Conservation (phyloP, 1,284 basidiomycete genomes). For the Ganoderma meredithae region DNA sequence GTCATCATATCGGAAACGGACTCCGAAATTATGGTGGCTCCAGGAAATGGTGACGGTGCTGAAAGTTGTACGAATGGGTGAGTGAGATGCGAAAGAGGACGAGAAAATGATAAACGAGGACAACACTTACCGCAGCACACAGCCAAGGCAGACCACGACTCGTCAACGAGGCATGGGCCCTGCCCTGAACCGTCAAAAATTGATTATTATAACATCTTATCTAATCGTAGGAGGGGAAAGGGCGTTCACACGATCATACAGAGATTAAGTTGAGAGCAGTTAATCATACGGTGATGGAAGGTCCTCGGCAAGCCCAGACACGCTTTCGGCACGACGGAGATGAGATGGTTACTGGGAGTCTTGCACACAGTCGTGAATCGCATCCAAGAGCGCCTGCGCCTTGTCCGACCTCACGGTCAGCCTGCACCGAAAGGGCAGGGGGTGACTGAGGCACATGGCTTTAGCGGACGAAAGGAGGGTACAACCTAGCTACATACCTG, state of each 20-base stretch:
- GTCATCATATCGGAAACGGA: not conserved
- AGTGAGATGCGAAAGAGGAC: not conserved
- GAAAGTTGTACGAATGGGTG: not conserved
- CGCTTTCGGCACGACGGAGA: not conserved
- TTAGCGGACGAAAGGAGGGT: not conserved
- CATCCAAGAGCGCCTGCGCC: conserved; percentile 29
- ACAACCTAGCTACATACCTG: conserved; percentile 24
- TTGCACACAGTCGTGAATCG: not conserved
- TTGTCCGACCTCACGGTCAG: conserved; percentile 38
- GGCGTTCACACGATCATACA: not conserved
- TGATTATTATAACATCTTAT: not conserved
- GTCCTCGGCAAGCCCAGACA: not conserved
- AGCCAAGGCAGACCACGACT: not conserved
- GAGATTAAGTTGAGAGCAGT: not conserved
- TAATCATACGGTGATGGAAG: no score
- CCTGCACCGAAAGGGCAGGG: conserved; percentile 41
- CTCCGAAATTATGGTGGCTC: not conserved
- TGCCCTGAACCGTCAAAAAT: not conserved
- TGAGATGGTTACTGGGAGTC: not conserved
- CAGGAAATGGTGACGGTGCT: not conserved
- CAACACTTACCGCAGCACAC: not conserved
- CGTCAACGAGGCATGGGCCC: not conserved
- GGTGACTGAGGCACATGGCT: conserved; percentile 32
- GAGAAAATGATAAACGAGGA: not conserved
- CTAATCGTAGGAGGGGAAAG: not conserved